Base-by-base conservation (phyloP, 2,329 filamentous ascomycete species). In the Phyllachora maydis region DNA sequence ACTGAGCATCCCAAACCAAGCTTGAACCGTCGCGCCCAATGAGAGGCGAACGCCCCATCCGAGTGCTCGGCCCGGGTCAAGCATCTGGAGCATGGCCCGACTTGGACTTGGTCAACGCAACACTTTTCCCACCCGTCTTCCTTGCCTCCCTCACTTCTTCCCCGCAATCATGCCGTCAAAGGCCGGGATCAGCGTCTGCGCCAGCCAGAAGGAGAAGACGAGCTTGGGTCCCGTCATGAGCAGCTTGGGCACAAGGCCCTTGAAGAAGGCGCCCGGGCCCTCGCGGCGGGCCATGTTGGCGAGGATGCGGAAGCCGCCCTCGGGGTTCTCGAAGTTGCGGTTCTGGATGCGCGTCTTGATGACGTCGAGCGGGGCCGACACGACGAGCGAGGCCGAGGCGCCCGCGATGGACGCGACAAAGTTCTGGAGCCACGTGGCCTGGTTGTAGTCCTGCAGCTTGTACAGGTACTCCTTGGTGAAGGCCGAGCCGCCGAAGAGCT, bases 311-410 rank as follows among this genome's bases (percentile, higher is more conserved):
- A 92, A 81, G 20, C 88, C 88, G 37, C 76, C 76, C 58, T 95
- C 82, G 29, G 85, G 85, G 59, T 92, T 88, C 34, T 98, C 88
- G 40, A 98, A 98, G 61, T 98, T 95, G 44, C 77, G 70, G 65
- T 95, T 95, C 56, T 95, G 85, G 40, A 95, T 92, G 42, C 85
- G 71, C 29, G 85, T 93, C 66, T 95, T 95, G 65, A 95, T 88
- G 37, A 95, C 85, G 45, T 95, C 85, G 29, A 95, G 65, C 14
- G 85, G 85, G 13, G 83, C 83, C n/a, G 83, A 93, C 23, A 98
- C 85, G 23, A 98, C 52, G 22, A 98, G 65, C n/a, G 83, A 93
- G 8, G 88, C 82, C 26, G 79, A 88, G 25, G 88, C 88, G 56
- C 88, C 88, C 30, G 75, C 81, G 38, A 98, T 83, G 6, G 88